These are phyloP conservation scores for Ophiostoma angusticollis DNA, from an alignment of 2,329 filamentous ascomycete genomes.

Conservation along the genomic window DNA sequence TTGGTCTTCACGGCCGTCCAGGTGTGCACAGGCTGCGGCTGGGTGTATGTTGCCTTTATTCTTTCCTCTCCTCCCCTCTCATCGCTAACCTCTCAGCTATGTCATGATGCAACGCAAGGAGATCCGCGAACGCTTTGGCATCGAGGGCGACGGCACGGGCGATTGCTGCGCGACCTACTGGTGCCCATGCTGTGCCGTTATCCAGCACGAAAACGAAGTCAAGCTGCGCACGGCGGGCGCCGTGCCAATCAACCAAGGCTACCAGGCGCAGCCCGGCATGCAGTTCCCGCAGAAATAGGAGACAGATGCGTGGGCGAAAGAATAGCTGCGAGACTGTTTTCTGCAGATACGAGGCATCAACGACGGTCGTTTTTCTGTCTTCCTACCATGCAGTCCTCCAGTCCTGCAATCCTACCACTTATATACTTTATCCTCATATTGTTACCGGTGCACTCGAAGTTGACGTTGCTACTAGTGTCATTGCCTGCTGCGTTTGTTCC, in stretches of 20 bases:
- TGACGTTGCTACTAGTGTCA: no score
- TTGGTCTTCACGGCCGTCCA: conserved; percentile 26
- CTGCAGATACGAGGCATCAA: no score
- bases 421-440: no score
- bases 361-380: background rate
- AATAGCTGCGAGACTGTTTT: background rate
- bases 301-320: no score
- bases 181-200: conserved; percentile 42
- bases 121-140: conserved; percentile 40
- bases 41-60: conserved; percentile 23
- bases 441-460: no score
- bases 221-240: conserved; percentile 18
- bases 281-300: conserved; percentile 16
- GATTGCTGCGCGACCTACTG: conserved; percentile 43
- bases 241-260: conserved; percentile 17
- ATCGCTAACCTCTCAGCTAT: conserved; percentile 20
- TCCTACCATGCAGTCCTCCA: no score
- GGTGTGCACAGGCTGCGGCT: conserved; percentile 29
- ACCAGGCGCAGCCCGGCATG: conserved; percentile 21
- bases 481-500: no score
- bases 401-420: no score
- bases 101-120: conserved; percentile 40
- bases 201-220: conserved; percentile 47
- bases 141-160: conserved; percentile 32
- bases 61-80: background rate